Evolutionary conservation across 2,329 filamentous ascomycete genomes (phyloP), one percentile per base, ranked within the genome.

Genomic region (Davidsoniella eucalypti): DNA sequence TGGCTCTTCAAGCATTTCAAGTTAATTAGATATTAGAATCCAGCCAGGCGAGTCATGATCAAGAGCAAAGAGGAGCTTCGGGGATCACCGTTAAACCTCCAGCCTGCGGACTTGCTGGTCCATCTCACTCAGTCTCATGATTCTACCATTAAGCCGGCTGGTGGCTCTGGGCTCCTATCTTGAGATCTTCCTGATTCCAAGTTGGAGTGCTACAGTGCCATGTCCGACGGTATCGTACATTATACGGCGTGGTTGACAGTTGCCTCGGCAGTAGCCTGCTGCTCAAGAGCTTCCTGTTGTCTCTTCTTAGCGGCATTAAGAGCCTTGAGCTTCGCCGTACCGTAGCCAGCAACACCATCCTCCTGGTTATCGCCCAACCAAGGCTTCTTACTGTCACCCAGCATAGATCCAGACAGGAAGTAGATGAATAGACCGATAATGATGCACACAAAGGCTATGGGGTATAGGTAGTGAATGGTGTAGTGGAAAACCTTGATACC

Each of bases 391-490:
- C 84, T 80, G 65, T 96, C 92, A 29, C 87, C 90, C 47, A 95
- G 67, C 51, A 85, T 75, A 61, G 78, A 82, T 52, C 87, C 86
- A 1, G 84, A 80, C 36, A 94, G 67, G 64, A 94, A 96, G 66
- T 98, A 98, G 43, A 87, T 72, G 45, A 88, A 71, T 58, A 94
- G 76, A 1, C 92, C 90, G 25, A 88, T 49, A 57, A 98, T 79
- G 63, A 98, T 96, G 57, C 88, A 72, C 8, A 94, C 85, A 64
- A 98, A 98, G 10, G 92, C 90, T 61, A 95, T 84, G 4, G 92
- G 90, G 66, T 98, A 98, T 67, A 95, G 73, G 72, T 78, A 94
- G 67, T 94, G 84, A 52, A 98, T 78, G 39, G 66, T 66, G 58
- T 84, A 76, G 42, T 82, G 78, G 60, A 98, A 94, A 45, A 96